Evolutionary conservation across 768 basidiomycete genomes (phyloP), one percentile per base, ranked within the genome.

Genomic region (Trametes gibbosa): DNA sequence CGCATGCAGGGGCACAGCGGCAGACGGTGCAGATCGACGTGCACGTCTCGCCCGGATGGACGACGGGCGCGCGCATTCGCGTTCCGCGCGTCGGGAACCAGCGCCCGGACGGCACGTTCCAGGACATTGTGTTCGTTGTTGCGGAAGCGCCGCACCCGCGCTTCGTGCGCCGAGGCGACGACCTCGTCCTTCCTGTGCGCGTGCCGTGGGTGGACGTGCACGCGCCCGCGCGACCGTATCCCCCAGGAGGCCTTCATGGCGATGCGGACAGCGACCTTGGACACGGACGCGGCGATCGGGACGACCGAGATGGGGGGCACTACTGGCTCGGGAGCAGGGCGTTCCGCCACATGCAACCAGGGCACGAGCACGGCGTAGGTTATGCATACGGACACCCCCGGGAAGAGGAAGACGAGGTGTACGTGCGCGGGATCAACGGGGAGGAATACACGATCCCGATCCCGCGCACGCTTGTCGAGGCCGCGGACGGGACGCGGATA

Each of bases 21-120:
- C 81, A 83, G 65, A 75, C 79, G 46, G 80, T 86, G 21, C 73
- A 86, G 54, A 78, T 87, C 27, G 81, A 84, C 50, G 71, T 89
- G 56, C 78, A 81, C 50, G 75, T 90, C 42, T 81, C 84, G 59
- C 77, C 84, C 19, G 86, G 87, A 7, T 87, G 83, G 71, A 81
- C 79, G 50, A 73, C 74, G 25, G 85, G 85, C 8, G 85, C 84
- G 21, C 77, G 79, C 58, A 82, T 89, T 34, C 68, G 82, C 39
- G 87, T 85, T 59, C 78, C 81, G 37, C 76, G 79, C n/a, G 80
- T 82, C 8, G 87, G 87, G n/a, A 84, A 88, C 72, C 85, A 89
- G 64, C 75, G 80, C 56, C 74, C 76, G 60, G 78, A 80, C 56
- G 81, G 82, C 13, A 70, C 74, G 12, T 79, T 80, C 51, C 86